phyloP scores from a whole-genome alignment of 805 yeast species.

The Yarrowia alimentaria region DNA sequence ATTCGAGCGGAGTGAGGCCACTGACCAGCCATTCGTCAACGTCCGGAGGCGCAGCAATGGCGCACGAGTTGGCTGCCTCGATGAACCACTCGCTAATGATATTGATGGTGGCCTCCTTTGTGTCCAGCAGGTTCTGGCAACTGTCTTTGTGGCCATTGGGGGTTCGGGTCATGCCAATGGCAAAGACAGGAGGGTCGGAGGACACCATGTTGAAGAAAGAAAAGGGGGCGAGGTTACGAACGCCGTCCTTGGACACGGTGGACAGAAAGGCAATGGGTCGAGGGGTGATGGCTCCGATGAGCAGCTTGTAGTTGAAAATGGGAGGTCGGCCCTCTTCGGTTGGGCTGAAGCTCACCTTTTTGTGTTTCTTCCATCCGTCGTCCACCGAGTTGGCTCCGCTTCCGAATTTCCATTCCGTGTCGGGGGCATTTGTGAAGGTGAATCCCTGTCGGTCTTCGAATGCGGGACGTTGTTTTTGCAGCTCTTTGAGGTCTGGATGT shows the following conservation, averaged over 20 bases:
- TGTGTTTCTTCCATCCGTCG: constrained; percentile 47
- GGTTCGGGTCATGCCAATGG: constrained; percentile 49
- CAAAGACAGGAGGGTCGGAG: constrained; percentile 59
- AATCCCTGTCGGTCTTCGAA: constrained; percentile 32
- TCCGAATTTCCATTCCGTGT: constrained; percentile 49
- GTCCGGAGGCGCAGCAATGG: constrained; percentile 49
- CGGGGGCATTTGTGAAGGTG: constrained; percentile 35
- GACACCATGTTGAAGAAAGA: constrained; percentile 52
- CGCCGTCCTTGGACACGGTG: constrained; percentile 47
- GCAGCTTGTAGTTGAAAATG: constrained; percentile 49
- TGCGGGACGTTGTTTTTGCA: constrained; percentile 34
- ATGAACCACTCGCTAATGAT: constrained; percentile 62
- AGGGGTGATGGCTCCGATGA: constrained; percentile 56
- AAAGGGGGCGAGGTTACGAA: constrained; percentile 57
- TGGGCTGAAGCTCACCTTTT: constrained; percentile 53
- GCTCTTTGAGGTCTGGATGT: constrained; percentile 33
- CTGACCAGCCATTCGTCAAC: constrained; percentile 56
- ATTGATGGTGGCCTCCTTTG: constrained; percentile 55
- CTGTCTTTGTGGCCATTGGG: constrained; percentile 50
- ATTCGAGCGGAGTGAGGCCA: constrained; percentile 51
- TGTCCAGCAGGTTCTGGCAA: constrained; percentile 48
- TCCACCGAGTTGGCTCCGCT: constrained; percentile 45
- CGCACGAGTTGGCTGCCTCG: constrained; percentile 59
- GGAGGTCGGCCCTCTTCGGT: constrained; percentile 44
- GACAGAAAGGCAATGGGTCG: constrained; percentile 62